Conservation (phyloP, 495 filamentous ascomycete species). For the Trichoderma orchidacearum region DNA sequence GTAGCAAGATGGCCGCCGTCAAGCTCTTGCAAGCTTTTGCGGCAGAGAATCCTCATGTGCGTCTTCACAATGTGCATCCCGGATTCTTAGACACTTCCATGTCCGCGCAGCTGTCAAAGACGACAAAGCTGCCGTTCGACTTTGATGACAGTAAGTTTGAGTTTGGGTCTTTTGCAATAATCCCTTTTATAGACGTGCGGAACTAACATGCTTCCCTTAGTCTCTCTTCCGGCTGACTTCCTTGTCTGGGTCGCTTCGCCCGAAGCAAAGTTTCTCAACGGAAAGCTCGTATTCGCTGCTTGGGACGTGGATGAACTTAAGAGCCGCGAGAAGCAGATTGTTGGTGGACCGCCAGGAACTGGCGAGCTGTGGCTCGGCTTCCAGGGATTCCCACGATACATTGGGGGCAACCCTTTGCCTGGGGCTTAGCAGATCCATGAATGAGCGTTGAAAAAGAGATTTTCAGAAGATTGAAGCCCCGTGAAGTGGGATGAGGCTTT, state of each 20-base stretch:
- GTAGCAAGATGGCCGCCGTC: conserved; percentile 21
- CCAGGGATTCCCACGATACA: conserved; percentile 11
- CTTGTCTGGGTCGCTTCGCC: conserved; percentile 34
- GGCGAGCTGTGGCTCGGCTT: conserved; percentile 11
- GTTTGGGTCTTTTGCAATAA: too few relatives aligned
- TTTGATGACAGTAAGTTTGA: conserved; percentile 1
- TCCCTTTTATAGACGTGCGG: too few relatives aligned
- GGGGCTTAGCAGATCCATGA: too few relatives aligned
- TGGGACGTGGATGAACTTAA: conserved; percentile 46
- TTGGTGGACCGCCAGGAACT: conserved; percentile 5
- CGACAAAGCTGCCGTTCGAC: conserved; percentile 1
- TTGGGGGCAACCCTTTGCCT: neutral
- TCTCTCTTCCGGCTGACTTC: conserved; percentile 22
- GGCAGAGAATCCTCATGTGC: conserved; percentile 19
- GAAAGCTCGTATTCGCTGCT: conserved; percentile 32
- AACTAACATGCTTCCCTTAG: conserved; percentile 7
- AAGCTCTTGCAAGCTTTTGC: conserved; percentile 22
- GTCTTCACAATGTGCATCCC: conserved; percentile 23
- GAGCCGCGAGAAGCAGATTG: conserved; percentile 23
- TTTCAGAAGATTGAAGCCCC: too few relatives aligned
- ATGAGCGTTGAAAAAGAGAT: too few relatives aligned
- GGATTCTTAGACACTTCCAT: conserved; percentile 22
- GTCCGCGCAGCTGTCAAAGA: conserved; percentile 4
- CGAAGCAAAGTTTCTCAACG: conserved; percentile 34
- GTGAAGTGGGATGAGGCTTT: too few relatives aligned